Percentiles rank a stretch among this genome's conserved stretches.
phyloP scores from a whole-genome alignment of 441 rosid species.

The Monsonia emarginata region DNA sequence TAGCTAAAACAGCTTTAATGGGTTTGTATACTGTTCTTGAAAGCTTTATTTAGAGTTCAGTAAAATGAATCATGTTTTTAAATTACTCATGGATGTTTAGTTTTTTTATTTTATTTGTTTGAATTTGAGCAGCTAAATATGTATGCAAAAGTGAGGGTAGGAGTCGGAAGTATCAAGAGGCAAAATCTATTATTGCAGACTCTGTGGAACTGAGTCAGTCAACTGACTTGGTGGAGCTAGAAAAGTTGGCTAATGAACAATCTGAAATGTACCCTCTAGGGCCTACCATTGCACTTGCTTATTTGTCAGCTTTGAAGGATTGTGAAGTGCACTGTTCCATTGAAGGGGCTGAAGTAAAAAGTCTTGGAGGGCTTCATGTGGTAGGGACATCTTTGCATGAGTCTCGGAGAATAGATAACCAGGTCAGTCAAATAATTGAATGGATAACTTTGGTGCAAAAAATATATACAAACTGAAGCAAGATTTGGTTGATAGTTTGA shows the following conservation, averaged over 20 bases:
- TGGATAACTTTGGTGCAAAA: background rate
- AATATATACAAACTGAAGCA: constrained; percentile 11
- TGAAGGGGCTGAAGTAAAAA: constrained; percentile 90
- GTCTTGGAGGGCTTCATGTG: constrained; percentile 94
- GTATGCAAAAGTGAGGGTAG: constrained; percentile 86
- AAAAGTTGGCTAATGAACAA: constrained; percentile 61
- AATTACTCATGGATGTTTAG: constrained; percentile 17
- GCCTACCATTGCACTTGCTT: constrained; percentile 73
- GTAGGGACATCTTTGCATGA: constrained; percentile 93
- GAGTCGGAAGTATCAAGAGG: constrained; percentile 67
- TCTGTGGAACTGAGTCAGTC: constrained; percentile 82
- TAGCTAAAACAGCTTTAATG: constrained; percentile 72
- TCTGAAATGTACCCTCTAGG: constrained; percentile 88
- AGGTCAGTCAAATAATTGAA: constrained; percentile 41
- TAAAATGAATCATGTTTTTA: constrained; percentile 4
- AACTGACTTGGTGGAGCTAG: constrained; percentile 44
- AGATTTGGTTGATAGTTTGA: constrained; percentile 7
- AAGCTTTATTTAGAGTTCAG: constrained; percentile 12
- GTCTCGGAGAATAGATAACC: constrained; percentile 95
- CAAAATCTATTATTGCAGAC: constrained; percentile 56
- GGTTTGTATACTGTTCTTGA: constrained; percentile 41
- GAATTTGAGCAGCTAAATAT: constrained; percentile 58
- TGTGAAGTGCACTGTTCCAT: constrained; percentile 74
- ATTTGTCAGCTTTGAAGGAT: constrained; percentile 73
- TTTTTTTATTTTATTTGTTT: constrained; percentile 18